A percentile compares a stretch with the other conserved stretches of the same genome.
Evolutionary conservation across 306 rosid genomes (phyloP).

Genomic region (Abrus precatorius): DNA sequence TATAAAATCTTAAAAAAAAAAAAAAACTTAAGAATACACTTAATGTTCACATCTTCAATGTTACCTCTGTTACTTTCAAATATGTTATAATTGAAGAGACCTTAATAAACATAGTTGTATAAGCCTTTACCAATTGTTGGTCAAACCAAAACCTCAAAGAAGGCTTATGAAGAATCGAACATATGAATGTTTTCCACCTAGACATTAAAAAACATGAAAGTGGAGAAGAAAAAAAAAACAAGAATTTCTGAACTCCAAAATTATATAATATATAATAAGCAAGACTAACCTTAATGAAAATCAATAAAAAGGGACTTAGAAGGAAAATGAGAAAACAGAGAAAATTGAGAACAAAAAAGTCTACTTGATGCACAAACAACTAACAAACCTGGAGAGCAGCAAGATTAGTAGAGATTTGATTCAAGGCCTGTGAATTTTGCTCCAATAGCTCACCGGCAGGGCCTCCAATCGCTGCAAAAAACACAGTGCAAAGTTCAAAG

Average conservation of each 20-base stretch:
- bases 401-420: conserved; percentile 44
- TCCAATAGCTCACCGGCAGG: conserved; percentile 43
- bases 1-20: not conserved
- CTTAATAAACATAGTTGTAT: not conserved
- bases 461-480: conserved; percentile 49
- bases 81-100: not conserved
- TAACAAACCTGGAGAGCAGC: conserved; percentile 33
- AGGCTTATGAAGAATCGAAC: conserved; percentile 17
- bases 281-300: not conserved
- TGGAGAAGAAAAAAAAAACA: not conserved
- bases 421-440: conserved; percentile 43
- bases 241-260: not conserved
- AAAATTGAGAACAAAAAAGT: no score
- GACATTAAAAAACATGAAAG: not conserved
- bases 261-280: not conserved
- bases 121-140: not conserved
- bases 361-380: not conserved
- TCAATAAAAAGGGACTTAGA: not conserved
- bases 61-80: not conserved
- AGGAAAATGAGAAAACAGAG: not conserved
- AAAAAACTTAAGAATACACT: not conserved
- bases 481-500: conserved; percentile 21
- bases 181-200: not conserved
- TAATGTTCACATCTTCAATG: not conserved
- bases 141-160: not conserved